Conservation (phyloP, 208 protist species). For the Trypanosoma lewisi region DNA sequence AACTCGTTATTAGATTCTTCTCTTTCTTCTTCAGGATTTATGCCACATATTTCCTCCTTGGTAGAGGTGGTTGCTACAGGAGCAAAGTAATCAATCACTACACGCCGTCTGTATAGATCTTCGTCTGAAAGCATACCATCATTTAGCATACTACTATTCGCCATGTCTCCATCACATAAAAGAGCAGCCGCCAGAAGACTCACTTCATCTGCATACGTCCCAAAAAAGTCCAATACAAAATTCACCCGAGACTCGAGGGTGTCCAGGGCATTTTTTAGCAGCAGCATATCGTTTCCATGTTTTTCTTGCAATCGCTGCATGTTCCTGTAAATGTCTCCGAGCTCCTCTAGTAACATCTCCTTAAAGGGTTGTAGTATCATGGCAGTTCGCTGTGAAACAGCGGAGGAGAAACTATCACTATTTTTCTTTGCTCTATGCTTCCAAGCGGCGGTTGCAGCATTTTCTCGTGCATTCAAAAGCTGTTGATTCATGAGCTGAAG, state of each 20-base stretch:
- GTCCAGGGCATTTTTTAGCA: conserved; percentile 17
- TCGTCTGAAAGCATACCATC: not conserved
- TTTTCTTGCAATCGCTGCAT: conserved; percentile 16
- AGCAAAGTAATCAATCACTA: conserved; percentile 21
- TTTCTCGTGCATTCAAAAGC: not conserved
- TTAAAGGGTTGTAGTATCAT: not conserved
- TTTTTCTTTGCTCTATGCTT: not conserved
- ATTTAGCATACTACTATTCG: not conserved
- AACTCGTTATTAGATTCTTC: not conserved
- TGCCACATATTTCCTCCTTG: not conserved
- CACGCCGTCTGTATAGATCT: conserved; percentile 6
- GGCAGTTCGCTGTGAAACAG: not conserved
- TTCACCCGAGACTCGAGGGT: conserved; percentile 23
- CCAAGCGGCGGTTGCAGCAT: not conserved
- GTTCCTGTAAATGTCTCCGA: conserved; percentile 11
- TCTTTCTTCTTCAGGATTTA: not conserved
- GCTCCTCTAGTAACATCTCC: conserved; percentile 20
- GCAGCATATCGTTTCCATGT: conserved; percentile 20
- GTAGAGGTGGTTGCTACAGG: not conserved
- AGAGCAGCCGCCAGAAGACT: not conserved
- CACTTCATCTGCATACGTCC: conserved; percentile 21
- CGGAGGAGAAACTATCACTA: not conserved
- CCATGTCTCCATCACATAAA: conserved; percentile 5
- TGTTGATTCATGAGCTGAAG: not conserved
- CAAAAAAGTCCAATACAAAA: conserved; percentile 26